phyloP scores from a whole-genome alignment of 768 basidiomycete species.

The Pisolithus orientalis region DNA sequence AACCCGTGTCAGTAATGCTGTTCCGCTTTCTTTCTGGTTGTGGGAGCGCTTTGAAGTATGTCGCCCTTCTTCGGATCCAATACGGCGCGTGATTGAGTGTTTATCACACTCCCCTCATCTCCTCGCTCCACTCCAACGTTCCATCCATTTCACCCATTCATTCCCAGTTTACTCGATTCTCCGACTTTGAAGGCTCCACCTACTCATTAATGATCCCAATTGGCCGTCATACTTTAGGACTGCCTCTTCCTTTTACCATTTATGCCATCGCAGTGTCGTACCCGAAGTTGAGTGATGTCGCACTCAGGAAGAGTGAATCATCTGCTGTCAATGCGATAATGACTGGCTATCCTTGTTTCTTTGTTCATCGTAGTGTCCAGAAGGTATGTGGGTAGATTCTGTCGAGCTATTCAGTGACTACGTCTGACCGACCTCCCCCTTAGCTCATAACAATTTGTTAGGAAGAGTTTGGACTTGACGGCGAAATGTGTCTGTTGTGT shows the following conservation, averaged over 20 bases:
- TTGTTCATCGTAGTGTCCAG: conserved; percentile 78
- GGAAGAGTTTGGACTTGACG: conserved; percentile 64
- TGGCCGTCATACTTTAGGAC: conserved; percentile 32
- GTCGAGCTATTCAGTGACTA: neutral
- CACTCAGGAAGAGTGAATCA: conserved; percentile 85
- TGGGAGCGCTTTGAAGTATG: no score
- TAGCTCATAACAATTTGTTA: conserved; percentile 77
- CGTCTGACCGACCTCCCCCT: neutral
- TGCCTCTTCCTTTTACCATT: conserved; percentile 58
- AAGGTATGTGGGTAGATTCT: conserved; percentile 51
- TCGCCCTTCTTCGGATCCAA: no score
- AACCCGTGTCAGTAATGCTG: no score
- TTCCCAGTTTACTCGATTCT: no score
- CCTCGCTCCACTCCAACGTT: no score
- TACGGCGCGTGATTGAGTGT: no score
- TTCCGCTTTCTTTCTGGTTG: no score
- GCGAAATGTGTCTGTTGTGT: conserved; percentile 72
- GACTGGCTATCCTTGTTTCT: conserved; percentile 91
- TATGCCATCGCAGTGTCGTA: conserved; percentile 93
- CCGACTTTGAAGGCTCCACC: neutral
- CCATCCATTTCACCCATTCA: no score
- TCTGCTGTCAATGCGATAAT: conserved; percentile 75
- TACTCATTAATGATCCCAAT: neutral
- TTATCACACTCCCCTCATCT: no score
- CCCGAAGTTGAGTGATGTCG: conserved; percentile 90